A percentile compares a stretch with the other conserved stretches of the same genome.
phyloP scores from a whole-genome alignment of 306 rosid species.

The Lupinus albus region DNA sequence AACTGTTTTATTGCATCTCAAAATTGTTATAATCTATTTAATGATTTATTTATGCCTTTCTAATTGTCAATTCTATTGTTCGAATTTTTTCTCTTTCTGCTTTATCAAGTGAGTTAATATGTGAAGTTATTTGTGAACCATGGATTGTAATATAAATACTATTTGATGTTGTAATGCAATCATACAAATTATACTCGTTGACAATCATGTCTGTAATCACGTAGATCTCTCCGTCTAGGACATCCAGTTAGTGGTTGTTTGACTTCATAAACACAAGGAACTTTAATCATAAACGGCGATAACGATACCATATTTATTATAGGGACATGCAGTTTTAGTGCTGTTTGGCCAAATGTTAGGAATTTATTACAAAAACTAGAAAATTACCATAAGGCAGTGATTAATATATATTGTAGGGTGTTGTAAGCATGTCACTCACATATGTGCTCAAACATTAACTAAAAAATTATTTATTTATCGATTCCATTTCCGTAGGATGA shows the following conservation, averaged over 20 bases:
- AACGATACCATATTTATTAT: neutral
- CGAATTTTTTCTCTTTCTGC: neutral
- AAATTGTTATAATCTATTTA: neutral
- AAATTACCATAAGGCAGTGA: neutral
- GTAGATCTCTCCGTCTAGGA: neutral
- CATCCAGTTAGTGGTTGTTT: neutral
- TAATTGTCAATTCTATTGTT: neutral
- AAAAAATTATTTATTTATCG: slow-evolving; percentile 34
- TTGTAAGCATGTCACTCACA: neutral
- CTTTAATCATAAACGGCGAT: neutral
- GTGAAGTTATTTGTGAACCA: neutral
- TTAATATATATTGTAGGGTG: neutral
- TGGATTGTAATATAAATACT: neutral
- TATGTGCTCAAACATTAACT: too few relatives aligned
- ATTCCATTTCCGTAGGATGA: slow-evolving; percentile 66
- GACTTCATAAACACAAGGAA: neutral
- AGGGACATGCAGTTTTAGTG: too few relatives aligned
- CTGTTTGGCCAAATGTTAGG: too few relatives aligned
- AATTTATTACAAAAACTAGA: too few relatives aligned
- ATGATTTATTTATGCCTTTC: neutral
- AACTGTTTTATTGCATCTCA: neutral
- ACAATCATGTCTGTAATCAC: neutral
- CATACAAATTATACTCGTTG: neutral
- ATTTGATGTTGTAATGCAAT: neutral
- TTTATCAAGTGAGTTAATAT: neutral